Evolutionary conservation across 495 filamentous ascomycete species (phyloP), one percentile per base, ranked within the genome.

Genomic region (Glonium stellatum): DNA sequence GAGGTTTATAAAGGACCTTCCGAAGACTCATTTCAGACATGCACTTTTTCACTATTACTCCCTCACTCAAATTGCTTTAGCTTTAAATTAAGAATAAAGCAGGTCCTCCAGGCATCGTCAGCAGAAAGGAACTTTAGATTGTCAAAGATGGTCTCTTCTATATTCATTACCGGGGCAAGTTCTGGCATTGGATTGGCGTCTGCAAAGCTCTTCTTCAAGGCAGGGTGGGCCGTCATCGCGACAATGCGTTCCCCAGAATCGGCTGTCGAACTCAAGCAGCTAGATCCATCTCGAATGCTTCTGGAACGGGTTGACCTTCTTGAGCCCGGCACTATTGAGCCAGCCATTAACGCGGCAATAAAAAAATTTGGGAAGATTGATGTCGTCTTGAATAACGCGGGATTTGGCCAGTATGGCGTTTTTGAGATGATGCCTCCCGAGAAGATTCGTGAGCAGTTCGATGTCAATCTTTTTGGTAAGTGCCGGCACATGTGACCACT

Each of bases 131-230:
- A 50, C n/a, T 21, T 39, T 15, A 39, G 36, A 23, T 19, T 18
- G 12, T 2, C 21, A 21, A 15, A 23, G 23, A 50, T 23, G 1
- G 23, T 50, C 22, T 50, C n/a, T n/a, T n/a, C n/a, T n/a, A n/a
- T n/a, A n/a, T n/a, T 50, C 47, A 22, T 50, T 4, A 50, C 47
- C n/a, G 47, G 47, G 23, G 12, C 47, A 50, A 50, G 47, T 21
- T 50, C 47, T 5, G 47, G 47, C 4, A 23, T 50, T 3, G 47
- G 47, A 12, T 11, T 23, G 22, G 47, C 21, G 11, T 11, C 22
- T 11, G 3, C 47, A 11, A 50, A 23, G 21, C 15, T 23, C 22
- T 50, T 50, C 47, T 50, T 5, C n/a, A 21, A 50, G 21, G 23
- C 18, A 22, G 47, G 47, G 2, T 50, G 47, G 47, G 23, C 18